Conservation (phyloP, 1,139 yeast species). For the Yamadazyma trypodendri region DNA sequence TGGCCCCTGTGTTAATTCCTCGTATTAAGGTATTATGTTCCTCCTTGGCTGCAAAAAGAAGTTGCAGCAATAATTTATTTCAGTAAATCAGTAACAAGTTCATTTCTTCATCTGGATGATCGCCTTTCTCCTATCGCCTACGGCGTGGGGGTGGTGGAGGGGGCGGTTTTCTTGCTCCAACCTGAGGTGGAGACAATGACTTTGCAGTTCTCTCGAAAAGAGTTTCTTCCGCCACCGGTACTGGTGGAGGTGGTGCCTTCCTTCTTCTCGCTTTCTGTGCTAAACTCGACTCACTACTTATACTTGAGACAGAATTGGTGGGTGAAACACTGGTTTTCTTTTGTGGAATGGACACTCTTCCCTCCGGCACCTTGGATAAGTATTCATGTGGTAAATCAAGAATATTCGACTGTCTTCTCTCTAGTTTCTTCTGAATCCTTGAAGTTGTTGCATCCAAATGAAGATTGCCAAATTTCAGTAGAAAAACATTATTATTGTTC, state of each 20-base stretch:
- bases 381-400: conserved; percentile 39
- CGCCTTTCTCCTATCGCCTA: conserved; percentile 10
- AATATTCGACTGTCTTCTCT: conserved; percentile 18
- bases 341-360: background rate
- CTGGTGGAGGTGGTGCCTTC: conserved; percentile 43
- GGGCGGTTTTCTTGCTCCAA: conserved; percentile 6
- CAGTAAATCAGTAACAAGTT: too few relatives aligned
- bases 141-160: conserved; percentile 19
- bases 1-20: too few relatives aligned
- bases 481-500: conserved; percentile 23
- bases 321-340: background rate
- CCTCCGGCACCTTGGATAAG: conserved; percentile 14
- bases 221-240: conserved; percentile 4
- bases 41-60: too few relatives aligned
- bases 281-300: conserved; percentile 10
- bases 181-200: conserved; percentile 8
- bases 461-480: conserved; percentile 3
- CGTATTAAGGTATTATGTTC: too few relatives aligned
- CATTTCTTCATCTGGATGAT: too few relatives aligned
- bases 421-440: conserved; percentile 7
- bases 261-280: conserved; percentile 31
- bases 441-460: conserved; percentile 7
- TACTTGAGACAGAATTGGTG: background rate
- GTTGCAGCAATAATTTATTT: too few relatives aligned
- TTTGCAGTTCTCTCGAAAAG: conserved; percentile 3